Conservation (phyloP, 2,329 filamentous ascomycete genomes). For the Tolypocladium tropicale region DNA sequence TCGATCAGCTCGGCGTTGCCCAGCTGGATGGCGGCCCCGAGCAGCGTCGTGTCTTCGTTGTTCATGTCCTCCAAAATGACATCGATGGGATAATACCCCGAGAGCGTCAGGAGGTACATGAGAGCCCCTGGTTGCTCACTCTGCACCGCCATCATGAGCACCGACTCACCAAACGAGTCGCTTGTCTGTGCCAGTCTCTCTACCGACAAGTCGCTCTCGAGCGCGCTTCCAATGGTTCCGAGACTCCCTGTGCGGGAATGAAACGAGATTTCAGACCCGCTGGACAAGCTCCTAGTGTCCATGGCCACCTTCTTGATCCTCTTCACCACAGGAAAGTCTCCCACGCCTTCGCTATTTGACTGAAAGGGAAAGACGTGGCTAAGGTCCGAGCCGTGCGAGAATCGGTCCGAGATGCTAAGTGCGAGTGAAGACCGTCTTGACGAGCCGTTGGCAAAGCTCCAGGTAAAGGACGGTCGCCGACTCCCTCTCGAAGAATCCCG, state of each 20-base stretch:
- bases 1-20: slow-evolving; percentile 67
- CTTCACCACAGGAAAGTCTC: slow-evolving; percentile 28
- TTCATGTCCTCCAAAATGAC: slow-evolving; percentile 75
- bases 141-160: slow-evolving; percentile 79
- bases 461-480: slow-evolving; percentile 34
- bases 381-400: slow-evolving; percentile 49
- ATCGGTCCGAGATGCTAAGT: slow-evolving; percentile 35
- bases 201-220: slow-evolving; percentile 81
- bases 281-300: slow-evolving; percentile 82
- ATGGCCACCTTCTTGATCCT: slow-evolving; percentile 74
- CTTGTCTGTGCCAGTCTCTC: slow-evolving; percentile 66
- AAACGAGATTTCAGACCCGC: slow-evolving; percentile 73
- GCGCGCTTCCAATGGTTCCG: slow-evolving; percentile 58
- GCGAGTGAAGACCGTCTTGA: slow-evolving; percentile 32
- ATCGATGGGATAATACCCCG: slow-evolving; percentile 62
- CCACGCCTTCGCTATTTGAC: slow-evolving; percentile 32
- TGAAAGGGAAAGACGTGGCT: slow-evolving; percentile 92
- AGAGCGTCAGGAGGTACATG: slow-evolving; percentile 67
- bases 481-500: slow-evolving; percentile 36
- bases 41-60: slow-evolving; percentile 77
- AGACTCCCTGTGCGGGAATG: slow-evolving; percentile 71
- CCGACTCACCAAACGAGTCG: slow-evolving; percentile 65
- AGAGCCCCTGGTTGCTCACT: slow-evolving; percentile 61
- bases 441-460: slow-evolving; percentile 35
- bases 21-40: slow-evolving; percentile 84